phyloP scores from a whole-genome alignment of 345 rosid genomes.

The Arabidopsis arenosa region DNA sequence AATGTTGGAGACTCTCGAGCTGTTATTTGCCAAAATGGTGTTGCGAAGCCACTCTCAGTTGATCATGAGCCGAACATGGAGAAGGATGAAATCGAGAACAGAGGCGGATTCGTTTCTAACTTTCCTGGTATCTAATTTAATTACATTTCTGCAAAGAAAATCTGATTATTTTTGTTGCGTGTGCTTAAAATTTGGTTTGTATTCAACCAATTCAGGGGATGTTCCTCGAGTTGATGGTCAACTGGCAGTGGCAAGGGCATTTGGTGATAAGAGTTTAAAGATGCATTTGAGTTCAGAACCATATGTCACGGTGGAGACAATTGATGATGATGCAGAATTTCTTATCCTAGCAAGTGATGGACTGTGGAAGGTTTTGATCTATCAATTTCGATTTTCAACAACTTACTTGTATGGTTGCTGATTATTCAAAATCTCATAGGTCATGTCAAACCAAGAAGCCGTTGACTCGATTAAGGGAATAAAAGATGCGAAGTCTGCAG shows the following conservation, averaged over 20 bases:
- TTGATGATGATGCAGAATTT: slow-evolving; percentile 67
- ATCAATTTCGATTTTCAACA: slow-evolving; percentile 5
- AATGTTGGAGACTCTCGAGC: slow-evolving; percentile 97
- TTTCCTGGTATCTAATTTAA: slow-evolving; percentile 67
- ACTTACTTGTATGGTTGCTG: slow-evolving; percentile 30
- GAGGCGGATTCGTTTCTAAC: slow-evolving; percentile 90
- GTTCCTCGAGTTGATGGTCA: slow-evolving; percentile 94
- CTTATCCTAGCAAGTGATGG: slow-evolving; percentile 93
- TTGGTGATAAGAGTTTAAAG: slow-evolving; percentile 91
- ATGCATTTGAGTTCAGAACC: slow-evolving; percentile 93
- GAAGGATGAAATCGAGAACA: slow-evolving; percentile 66
- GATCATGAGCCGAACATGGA: slow-evolving; percentile 90
- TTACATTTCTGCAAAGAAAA: neutral
- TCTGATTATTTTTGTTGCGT: neutral
- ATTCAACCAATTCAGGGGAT: slow-evolving; percentile 62
- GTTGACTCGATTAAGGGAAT: slow-evolving; percentile 63
- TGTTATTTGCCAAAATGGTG: slow-evolving; percentile 69
- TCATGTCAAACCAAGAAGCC: slow-evolving; percentile 90
- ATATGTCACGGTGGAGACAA: slow-evolving; percentile 57
- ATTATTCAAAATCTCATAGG: slow-evolving; percentile 49
- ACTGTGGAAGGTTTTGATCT: slow-evolving; percentile 75
- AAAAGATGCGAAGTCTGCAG: slow-evolving; percentile 82
- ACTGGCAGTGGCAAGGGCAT: slow-evolving; percentile 94
- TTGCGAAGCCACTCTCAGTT: slow-evolving; percentile 75
- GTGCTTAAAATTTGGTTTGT: slow-evolving; percentile 1